Conservation (phyloP, 495 filamentous ascomycete species). For the Podospora tetraspora region DNA sequence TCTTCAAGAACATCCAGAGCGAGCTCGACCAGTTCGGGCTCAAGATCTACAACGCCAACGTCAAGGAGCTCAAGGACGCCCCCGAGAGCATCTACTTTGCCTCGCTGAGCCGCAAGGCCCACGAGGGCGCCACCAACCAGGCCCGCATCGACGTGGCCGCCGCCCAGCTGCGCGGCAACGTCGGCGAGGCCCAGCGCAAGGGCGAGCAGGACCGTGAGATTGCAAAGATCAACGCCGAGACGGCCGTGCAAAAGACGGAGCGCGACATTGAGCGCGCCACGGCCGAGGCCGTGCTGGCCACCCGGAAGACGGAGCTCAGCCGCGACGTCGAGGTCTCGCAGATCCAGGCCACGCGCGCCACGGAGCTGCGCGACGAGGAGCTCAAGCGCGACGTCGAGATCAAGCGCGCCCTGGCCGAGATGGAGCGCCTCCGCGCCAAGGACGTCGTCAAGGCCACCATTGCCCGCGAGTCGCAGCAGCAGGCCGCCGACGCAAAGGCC, state of each 20-base stretch:
- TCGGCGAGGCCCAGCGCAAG: conserved; percentile 72
- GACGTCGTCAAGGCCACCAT: conserved; percentile 77
- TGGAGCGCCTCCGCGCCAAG: conserved; percentile 67
- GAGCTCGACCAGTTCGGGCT: conserved; percentile 72
- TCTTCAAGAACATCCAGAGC: conserved; percentile 70
- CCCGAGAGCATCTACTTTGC: conserved; percentile 73
- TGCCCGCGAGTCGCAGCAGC: conserved; percentile 62
- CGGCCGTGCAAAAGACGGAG: conserved; percentile 75
- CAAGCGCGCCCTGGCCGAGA: conserved; percentile 70
- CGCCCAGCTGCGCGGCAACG: conserved; percentile 69
- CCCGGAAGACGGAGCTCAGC: conserved; percentile 63
- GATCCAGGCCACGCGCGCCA: conserved; percentile 62
- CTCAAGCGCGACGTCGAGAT: conserved; percentile 67
- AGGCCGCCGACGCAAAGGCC: conserved; percentile 63
- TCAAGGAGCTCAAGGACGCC: conserved; percentile 78
- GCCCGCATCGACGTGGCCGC: conserved; percentile 55
- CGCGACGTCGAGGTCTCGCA: conserved; percentile 65
- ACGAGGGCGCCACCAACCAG: conserved; percentile 78
- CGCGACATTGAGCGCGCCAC: conserved; percentile 72
- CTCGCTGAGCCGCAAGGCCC: conserved; percentile 70
- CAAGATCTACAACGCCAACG: conserved; percentile 69
- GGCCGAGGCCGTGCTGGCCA: conserved; percentile 67
- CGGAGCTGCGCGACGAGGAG: conserved; percentile 69
- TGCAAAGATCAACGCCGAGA: conserved; percentile 74
- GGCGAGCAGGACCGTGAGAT: conserved; percentile 75